These are phyloP conservation scores for Malus hybrid DNA, from an alignment of 331 rosid species.

Conservation along the genomic window DNA sequence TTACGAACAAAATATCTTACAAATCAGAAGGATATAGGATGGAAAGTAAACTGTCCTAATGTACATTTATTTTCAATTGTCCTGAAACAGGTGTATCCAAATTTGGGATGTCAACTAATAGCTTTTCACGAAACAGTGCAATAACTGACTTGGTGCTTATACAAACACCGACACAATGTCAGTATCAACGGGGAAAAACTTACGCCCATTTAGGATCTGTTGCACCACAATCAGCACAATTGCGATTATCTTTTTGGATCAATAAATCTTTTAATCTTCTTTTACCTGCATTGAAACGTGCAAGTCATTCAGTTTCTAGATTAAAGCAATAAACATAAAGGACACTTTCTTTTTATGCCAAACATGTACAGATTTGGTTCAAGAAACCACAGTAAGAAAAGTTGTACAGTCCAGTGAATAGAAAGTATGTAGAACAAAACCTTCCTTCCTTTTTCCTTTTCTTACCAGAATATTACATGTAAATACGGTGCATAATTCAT, in stretches of 20 bases:
- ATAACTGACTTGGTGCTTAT: neutral
- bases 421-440: neutral
- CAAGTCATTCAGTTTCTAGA: conserved; percentile 30
- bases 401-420: neutral
- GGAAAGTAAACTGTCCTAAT: neutral
- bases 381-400: neutral
- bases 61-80: neutral
- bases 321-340: conserved; percentile 6
- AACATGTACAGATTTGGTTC: neutral
- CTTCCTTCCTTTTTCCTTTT: too few species aligned
- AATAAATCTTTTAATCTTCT: conserved; percentile 67
- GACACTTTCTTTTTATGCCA: neutral
- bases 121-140: neutral
- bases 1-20: neutral
- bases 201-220: conserved; percentile 99
- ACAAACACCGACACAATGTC: neutral
- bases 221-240: conserved; percentile 90
- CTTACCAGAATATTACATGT: neutral
- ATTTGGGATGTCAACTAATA: neutral
- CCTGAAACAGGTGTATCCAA: neutral
- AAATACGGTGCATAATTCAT: neutral
- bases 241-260: conserved; percentile 66
- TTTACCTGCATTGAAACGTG: conserved; percentile 55
- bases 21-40: neutral
- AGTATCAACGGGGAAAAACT: conserved; percentile 23